Evolutionary conservation across 2,329 filamentous ascomycete genomes (phyloP).

Genomic region (Periconia sp.): DNA sequence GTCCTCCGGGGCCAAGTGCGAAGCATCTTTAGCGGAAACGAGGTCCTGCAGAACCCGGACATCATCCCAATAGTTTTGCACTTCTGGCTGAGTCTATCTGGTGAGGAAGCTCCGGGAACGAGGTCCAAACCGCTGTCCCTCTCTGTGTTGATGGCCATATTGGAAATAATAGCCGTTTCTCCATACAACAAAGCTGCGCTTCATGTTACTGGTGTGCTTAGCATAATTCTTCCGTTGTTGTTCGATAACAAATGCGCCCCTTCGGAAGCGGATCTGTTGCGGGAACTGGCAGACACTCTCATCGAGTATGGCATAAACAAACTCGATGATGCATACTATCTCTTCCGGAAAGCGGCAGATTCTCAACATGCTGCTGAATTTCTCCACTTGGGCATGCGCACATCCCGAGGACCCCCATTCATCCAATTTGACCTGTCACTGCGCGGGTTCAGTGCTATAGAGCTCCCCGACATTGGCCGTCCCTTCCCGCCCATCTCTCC

Average conservation of each 20-base stretch:
- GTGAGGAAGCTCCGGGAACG: conserved; percentile 37
- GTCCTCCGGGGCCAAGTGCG: conserved; percentile 37
- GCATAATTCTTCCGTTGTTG: conserved; percentile 40
- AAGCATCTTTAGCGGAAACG: conserved; percentile 46
- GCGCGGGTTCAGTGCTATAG: conserved; percentile 87
- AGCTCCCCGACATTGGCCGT: conserved; percentile 83
- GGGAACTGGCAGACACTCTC: conserved; percentile 71
- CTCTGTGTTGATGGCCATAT: conserved; percentile 43
- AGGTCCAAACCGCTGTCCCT: conserved; percentile 42
- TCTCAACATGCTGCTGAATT: conserved; percentile 68
- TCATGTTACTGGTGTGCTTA: conserved; percentile 44
- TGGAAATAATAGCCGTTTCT: conserved; percentile 41
- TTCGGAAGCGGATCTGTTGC: conserved; percentile 53
- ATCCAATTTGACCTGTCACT: conserved; percentile 94
- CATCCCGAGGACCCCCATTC: conserved; percentile 78
- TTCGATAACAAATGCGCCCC: conserved; percentile 43
- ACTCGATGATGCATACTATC: conserved; percentile 81
- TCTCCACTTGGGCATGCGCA: conserved; percentile 73
- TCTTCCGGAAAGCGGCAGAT: conserved; percentile 65
- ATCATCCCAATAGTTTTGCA: conserved; percentile 47
- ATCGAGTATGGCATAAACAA: conserved; percentile 77
- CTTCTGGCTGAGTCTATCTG: conserved; percentile 46
- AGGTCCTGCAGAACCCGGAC: conserved; percentile 49
- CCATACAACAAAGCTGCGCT: conserved; percentile 46
- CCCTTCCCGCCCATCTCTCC: conserved; percentile 81